Base-by-base conservation (phyloP, 2,329 filamentous ascomycete genomes). In the Nemania bipapillata region DNA sequence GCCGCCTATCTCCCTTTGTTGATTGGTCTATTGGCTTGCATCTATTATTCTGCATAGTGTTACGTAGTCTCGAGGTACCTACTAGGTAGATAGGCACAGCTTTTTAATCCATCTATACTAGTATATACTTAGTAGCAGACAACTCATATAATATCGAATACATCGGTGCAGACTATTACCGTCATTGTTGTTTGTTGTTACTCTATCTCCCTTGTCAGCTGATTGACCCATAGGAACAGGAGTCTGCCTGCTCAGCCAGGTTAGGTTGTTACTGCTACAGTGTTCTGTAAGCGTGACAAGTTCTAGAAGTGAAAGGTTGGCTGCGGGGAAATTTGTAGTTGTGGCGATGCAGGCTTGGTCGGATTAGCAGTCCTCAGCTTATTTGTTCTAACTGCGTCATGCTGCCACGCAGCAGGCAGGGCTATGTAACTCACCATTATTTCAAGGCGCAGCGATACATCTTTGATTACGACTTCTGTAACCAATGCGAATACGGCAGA, bases 391-490 rank as follows among this genome's bases (percentile, higher is more conserved):
- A 49, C 47, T 67, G 64, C 65, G 60, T 67, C 65, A 63, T 59
- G 47, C 45, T 54, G 55, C 62, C 47, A 24, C 54, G 62, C 52
- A 49, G 47, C 15, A 3, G 30, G 8, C 26, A 26, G 63, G 71
- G 68, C 68, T 65, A 72, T 73, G 69, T 73, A 49, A 52, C 72
- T 74, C 57, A 64, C 71, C 72, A 72, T 70, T 42, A 52, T 62
- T 59, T 65, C 50, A 68, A 69, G 71, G 72, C 72, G 73, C 73
- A 74, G 73, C 66, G 69, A 62, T 72, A 72, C 70, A 26, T 69
- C 8, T 52, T 55, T 50, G 42, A 65, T 66, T 53, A 66, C 52
- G 30, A 37, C 15, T 58, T 30, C 50, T 22, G 20, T 17, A 40
- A 22, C 24, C 8, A 56, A 26, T 24, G 35, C 54, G 53, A 61